Evolutionary conservation across 176 grass and related monocot genomes (phyloP).

Genomic region (Olyra latifolia): DNA sequence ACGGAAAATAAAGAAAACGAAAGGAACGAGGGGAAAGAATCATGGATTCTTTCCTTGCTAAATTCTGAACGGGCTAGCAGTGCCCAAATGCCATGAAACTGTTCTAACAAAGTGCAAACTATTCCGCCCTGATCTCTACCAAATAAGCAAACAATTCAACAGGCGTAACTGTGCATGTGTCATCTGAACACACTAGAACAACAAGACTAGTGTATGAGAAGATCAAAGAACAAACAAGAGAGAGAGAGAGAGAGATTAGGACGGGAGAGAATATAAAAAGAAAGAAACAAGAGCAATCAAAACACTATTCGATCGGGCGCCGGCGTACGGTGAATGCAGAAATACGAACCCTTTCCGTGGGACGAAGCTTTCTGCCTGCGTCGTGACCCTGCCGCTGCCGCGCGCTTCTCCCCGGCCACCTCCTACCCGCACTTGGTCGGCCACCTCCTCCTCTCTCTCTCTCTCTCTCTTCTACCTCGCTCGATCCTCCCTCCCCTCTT

Average conservation of each 20-base stretch:
- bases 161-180: neutral
- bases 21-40: slow-evolving; percentile 17
- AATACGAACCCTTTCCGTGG: slow-evolving; percentile 34
- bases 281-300: neutral
- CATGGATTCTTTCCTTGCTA: slow-evolving; percentile 14
- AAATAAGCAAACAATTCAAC: neutral
- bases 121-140: slow-evolving; percentile 7
- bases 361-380: slow-evolving; percentile 33
- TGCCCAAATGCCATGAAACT: neutral
- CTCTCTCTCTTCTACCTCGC: neutral
- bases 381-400: slow-evolving; percentile 22
- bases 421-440: neutral
- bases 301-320: slow-evolving; percentile 28
- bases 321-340: slow-evolving; percentile 8
- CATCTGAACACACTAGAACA: neutral
- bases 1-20: neutral
- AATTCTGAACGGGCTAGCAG: slow-evolving; percentile 26
- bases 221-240: neutral
- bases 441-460: neutral
- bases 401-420: neutral
- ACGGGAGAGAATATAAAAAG: slow-evolving; percentile 3
- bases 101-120: slow-evolving; percentile 1
- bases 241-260: slow-evolving; percentile 4
- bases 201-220: neutral
- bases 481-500: neutral